phyloP scores from a whole-genome alignment of 345 rosid species.

The Balakata baccata region DNA sequence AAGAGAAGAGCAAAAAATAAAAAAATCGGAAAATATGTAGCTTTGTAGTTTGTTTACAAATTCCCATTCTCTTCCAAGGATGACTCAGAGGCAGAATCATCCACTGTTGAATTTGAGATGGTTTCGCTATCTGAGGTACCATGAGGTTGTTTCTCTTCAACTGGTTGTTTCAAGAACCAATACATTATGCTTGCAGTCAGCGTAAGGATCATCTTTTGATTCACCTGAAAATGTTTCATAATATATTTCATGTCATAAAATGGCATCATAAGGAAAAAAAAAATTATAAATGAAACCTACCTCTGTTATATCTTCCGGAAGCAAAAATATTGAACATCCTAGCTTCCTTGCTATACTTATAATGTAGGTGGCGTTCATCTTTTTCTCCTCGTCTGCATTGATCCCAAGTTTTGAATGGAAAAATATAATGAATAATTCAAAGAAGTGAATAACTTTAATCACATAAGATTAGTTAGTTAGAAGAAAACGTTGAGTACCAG shows the following conservation, averaged over 20 bases:
- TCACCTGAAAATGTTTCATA: constrained; percentile 51
- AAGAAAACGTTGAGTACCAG: constrained; percentile 42
- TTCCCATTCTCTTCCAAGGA: constrained; percentile 56
- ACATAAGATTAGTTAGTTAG: neutral
- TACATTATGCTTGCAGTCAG: constrained; percentile 90
- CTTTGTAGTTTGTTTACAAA: constrained; percentile 13
- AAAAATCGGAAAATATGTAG: neutral
- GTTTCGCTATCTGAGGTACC: constrained; percentile 69
- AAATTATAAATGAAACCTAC: constrained; percentile 28
- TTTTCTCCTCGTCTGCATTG: constrained; percentile 76
- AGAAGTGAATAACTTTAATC: too few relatives aligned
- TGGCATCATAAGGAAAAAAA: neutral
- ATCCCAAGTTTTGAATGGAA: neutral
- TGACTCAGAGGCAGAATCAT: constrained; percentile 81
- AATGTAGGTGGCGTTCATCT: constrained; percentile 93
- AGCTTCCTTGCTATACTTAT: constrained; percentile 94
- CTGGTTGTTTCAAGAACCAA: constrained; percentile 83
- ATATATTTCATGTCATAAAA: neutral
- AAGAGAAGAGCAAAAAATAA: neutral
- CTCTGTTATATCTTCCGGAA: constrained; percentile 95
- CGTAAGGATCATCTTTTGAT: constrained; percentile 95
- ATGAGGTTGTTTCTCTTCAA: constrained; percentile 52
- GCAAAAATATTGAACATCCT: constrained; percentile 93
- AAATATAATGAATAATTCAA: neutral
- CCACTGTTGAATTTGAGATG: constrained; percentile 65